phyloP scores from a whole-genome alignment of 176 grass and related monocot genomes.

The Cenchrus purpureus region DNA sequence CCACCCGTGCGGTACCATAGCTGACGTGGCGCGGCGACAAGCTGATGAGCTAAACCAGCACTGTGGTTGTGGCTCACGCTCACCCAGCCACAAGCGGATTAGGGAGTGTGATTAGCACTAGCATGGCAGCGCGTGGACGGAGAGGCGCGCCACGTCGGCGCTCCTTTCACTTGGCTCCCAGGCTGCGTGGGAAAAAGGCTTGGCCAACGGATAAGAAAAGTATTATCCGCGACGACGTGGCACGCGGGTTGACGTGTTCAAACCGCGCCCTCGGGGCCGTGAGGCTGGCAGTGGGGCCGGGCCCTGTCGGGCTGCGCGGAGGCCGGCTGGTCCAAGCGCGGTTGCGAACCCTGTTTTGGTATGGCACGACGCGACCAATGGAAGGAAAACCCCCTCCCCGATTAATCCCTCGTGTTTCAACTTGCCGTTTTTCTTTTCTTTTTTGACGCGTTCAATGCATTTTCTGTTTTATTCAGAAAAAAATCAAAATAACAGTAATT shows the following conservation, averaged over 20 bases:
- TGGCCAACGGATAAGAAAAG: constrained; percentile 24
- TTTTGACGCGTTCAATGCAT: too few species aligned
- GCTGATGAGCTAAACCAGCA: background rate
- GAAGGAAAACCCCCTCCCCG: background rate
- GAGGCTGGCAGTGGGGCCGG: background rate
- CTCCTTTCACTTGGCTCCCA: background rate
- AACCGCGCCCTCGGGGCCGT: background rate
- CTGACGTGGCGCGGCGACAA: background rate
- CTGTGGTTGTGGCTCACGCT: background rate
- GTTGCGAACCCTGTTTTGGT: constrained; percentile 2
- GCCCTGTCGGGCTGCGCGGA: background rate
- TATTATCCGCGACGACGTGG: constrained; percentile 7
- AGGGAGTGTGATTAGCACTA: constrained; percentile 8
- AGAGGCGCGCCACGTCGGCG: constrained; percentile 10
- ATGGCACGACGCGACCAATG: background rate
- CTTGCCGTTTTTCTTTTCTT: background rate
- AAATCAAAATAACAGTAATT: too few species aligned
- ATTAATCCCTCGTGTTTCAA: background rate
- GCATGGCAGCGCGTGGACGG: background rate
- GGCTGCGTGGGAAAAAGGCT: background rate
- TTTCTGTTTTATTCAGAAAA: too few species aligned
- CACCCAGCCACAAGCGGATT: background rate
- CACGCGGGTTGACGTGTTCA: constrained; percentile 33
- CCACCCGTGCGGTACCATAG: background rate
- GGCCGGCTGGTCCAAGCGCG: background rate